Evolutionary conservation across 441 rosid genomes (phyloP).

Genomic region (Syzygium malaccense): DNA sequence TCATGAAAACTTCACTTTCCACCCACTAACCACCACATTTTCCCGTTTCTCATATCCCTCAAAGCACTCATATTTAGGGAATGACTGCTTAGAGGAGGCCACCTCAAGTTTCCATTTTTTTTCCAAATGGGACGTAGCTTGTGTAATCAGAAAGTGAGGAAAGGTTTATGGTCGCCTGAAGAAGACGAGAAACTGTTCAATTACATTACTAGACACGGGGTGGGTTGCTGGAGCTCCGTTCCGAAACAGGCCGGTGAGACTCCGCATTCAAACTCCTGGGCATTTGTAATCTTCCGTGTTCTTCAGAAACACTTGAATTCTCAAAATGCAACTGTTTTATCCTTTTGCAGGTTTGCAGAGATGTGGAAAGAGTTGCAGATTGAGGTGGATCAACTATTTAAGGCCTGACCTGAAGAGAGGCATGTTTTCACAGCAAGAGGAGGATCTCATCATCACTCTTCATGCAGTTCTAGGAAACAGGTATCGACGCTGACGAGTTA

Average conservation of each 20-base stretch:
- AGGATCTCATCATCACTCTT: slow-evolving; percentile 2
- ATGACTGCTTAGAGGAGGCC: neutral
- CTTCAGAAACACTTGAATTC: neutral
- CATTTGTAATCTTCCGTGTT: neutral
- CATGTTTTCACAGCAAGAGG: slow-evolving; percentile 4
- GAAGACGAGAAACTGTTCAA: slow-evolving; percentile 10
- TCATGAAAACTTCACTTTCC: neutral
- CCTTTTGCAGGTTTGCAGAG: slow-evolving; percentile 1
- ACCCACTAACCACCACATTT: neutral
- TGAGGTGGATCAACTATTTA: slow-evolving; percentile 10
- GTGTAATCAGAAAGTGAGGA: slow-evolving; percentile 5
- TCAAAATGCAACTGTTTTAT: neutral
- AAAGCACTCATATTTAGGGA: neutral
- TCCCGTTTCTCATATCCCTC: neutral
- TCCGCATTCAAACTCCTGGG: neutral
- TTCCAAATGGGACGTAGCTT: slow-evolving; percentile 2
- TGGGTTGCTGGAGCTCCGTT: slow-evolving; percentile 9
- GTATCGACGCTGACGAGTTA: neutral
- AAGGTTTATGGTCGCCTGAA: slow-evolving; percentile 13
- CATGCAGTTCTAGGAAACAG: slow-evolving; percentile 9
- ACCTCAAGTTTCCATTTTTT: neutral
- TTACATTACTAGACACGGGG: neutral
- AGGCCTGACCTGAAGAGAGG: slow-evolving; percentile 12
- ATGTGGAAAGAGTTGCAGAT: slow-evolving; percentile 14
- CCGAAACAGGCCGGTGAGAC: neutral